Conservation (phyloP, 352 stramenopile species). For the Globisporangium megalacanthum region DNA sequence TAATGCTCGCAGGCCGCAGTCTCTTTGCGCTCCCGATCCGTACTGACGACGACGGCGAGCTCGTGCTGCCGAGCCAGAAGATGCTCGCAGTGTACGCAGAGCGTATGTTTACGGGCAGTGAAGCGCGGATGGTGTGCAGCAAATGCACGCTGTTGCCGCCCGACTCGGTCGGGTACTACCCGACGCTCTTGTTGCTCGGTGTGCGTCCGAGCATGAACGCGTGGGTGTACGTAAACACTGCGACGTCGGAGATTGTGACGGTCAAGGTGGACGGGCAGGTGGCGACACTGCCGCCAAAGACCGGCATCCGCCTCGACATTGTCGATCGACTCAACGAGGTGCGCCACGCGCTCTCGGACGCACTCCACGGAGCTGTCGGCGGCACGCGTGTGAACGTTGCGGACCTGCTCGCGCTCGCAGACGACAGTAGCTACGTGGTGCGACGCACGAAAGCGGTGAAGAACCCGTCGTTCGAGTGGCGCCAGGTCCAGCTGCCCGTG, state of each 20-base stretch:
- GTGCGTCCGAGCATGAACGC: slow-evolving; percentile 44
- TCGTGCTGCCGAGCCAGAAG: slow-evolving; percentile 13
- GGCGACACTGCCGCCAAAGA: slow-evolving; percentile 38
- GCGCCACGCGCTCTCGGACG: slow-evolving; percentile 45
- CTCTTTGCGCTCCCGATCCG: slow-evolving; percentile 64
- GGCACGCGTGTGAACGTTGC: slow-evolving; percentile 25
- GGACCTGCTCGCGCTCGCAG: slow-evolving; percentile 33
- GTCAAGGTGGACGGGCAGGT: slow-evolving; percentile 62
- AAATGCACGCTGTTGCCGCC: slow-evolving; percentile 76
- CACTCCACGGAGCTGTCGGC: slow-evolving; percentile 30
- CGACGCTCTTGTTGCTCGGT: slow-evolving; percentile 47
- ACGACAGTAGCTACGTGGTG: slow-evolving; percentile 40
- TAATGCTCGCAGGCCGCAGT: slow-evolving; percentile 52
- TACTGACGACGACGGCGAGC: slow-evolving; percentile 17
- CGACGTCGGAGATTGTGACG: slow-evolving; percentile 43
- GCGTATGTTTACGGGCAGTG: slow-evolving; percentile 68
- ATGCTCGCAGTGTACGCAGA: slow-evolving; percentile 64
- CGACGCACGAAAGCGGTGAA: slow-evolving; percentile 31
- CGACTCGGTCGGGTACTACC: slow-evolving; percentile 48
- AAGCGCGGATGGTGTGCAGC: slow-evolving; percentile 70
- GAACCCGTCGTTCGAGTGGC: slow-evolving; percentile 36
- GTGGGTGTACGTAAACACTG: slow-evolving; percentile 53
- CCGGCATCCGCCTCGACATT: slow-evolving; percentile 29
- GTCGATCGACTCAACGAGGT: slow-evolving; percentile 44
- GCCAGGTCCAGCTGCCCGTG: slow-evolving; percentile 36